Conservation (phyloP, 2,329 filamentous ascomycete species). For the Myriosclerotinia curreyana region DNA sequence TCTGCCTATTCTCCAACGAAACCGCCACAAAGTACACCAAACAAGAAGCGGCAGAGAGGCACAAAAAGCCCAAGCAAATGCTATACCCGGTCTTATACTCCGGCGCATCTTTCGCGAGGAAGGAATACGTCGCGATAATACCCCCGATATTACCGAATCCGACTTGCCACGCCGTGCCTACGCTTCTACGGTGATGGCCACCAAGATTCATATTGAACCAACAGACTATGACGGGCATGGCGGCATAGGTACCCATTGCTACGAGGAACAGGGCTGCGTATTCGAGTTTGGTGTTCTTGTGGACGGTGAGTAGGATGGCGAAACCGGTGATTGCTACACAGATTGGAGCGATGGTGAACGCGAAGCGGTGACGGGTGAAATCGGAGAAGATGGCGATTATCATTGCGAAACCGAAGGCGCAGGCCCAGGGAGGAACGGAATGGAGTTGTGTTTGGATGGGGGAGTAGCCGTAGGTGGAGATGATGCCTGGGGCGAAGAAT, state of each 20-base stretch:
- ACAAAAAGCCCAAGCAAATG: constrained; percentile 72
- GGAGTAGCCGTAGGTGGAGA: constrained; percentile 62
- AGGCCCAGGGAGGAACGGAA: constrained; percentile 60
- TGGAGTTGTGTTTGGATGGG: constrained; percentile 51
- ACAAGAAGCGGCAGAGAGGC: constrained; percentile 62
- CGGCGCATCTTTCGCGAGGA: constrained; percentile 64
- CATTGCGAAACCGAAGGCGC: constrained; percentile 77
- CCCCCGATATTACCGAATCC: constrained; percentile 78
- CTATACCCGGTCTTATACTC: constrained; percentile 69
- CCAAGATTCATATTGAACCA: constrained; percentile 81
- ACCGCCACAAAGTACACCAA: constrained; percentile 59
- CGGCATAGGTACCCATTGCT: constrained; percentile 74
- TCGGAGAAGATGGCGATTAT: constrained; percentile 71
- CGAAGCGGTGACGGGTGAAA: constrained; percentile 66
- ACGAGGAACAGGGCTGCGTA: constrained; percentile 82
- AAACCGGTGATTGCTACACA: constrained; percentile 71
- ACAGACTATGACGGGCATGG: constrained; percentile 85
- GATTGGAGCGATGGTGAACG: constrained; percentile 68
- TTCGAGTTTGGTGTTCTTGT: constrained; percentile 63
- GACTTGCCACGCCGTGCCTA: constrained; percentile 74
- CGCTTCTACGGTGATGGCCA: constrained; percentile 66
- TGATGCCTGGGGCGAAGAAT: constrained; percentile 72
- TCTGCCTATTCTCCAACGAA: constrained; percentile 56
- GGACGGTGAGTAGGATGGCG: constrained; percentile 67
- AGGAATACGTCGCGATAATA: constrained; percentile 72